A percentile compares a stretch with the other conserved stretches of the same genome.
These are phyloP conservation scores for Dentipellis fragilis DNA, from an alignment of 768 basidiomycete species.

Conservation along the genomic window DNA sequence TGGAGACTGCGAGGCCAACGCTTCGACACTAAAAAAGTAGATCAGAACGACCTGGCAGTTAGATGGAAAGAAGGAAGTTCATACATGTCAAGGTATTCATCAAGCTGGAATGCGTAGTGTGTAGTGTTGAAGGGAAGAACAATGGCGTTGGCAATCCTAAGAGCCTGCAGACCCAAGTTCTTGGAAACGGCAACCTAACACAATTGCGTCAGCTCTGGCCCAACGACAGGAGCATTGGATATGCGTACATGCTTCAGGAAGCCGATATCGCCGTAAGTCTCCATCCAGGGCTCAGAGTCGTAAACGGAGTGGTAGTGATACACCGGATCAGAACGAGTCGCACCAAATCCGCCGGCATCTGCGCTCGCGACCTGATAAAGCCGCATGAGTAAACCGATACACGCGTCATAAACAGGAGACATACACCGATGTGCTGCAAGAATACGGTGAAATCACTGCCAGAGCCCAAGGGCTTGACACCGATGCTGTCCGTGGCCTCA, in stretches of 20 bases:
- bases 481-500: constrained; percentile 24
- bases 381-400: constrained; percentile 19
- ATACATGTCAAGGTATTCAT: constrained; percentile 41
- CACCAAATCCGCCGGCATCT: constrained; percentile 25
- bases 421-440: constrained; percentile 66
- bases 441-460: constrained; percentile 92
- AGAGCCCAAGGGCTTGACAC: constrained; percentile 59
- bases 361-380: constrained; percentile 24
- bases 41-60: not conserved
- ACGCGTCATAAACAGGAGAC: constrained; percentile 19
- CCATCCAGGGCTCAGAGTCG: constrained; percentile 50
- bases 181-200: constrained; percentile 46
- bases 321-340: constrained; percentile 32
- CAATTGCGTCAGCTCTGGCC: not conserved
- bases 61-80: constrained; percentile 13
- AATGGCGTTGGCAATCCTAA: constrained; percentile 45
- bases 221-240: not conserved
- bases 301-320: constrained; percentile 58
- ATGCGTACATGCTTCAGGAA: constrained; percentile 45
- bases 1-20: constrained; percentile 8
- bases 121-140: constrained; percentile 62
- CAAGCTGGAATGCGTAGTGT: constrained; percentile 49
- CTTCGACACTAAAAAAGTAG: constrained; percentile 35
- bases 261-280: constrained; percentile 53
- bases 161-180: constrained; percentile 41